Evolutionary conservation across 441 rosid genomes (phyloP), one percentile per base, ranked within the genome.

Genomic region (Theobroma grandiflorum): DNA sequence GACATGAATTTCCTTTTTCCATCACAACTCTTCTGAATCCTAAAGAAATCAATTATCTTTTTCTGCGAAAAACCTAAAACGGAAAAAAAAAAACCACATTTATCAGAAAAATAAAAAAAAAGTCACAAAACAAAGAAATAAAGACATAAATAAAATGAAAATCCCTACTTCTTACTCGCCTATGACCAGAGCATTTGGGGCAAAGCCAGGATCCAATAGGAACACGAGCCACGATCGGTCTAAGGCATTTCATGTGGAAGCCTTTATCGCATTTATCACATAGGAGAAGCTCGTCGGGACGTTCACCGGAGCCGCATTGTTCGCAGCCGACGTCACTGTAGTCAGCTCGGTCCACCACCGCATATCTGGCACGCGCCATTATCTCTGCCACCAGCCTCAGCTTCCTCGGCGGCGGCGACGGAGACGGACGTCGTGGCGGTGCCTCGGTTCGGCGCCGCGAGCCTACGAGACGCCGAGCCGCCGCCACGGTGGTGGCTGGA

Each of bases 121-220:
- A 2, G 31, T 0, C 42, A 37, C 50, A 61, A n/a, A 35, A 74
- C 42, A 53, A n/a, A 31, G n/a, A 73, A 57, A 47, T 10, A 18
- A 2, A 74, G 0, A 26, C 31, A 26, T 26, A 58, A 70, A 45
- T 45, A 52, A 16, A 33, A 73, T 40, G 65, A 79, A 75, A 81
- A 80, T 45, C 88, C 96, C 89, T 92, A 93, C 98, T 91, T 95
- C 93, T 86, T 86, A 87, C 94, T 87, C 90, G 93, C 85, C 92
- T 84, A 74, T 88, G 90, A 81, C 90, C 92, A 66, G 93, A 88
- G 81, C 99, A 92, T 80, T 80, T 85, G 69, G 85, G 85, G 84
- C 99, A 95, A 43, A 92, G 80, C 99, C 99, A 94, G 45, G 99
- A 80, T 72, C 99, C 99, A 68, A 87, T 86, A 22, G 97, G 99